Percentiles rank a stretch among this genome's conserved stretches.
phyloP scores from a whole-genome alignment of 2,329 filamentous ascomycete species.

The Cytospora leucostoma region DNA sequence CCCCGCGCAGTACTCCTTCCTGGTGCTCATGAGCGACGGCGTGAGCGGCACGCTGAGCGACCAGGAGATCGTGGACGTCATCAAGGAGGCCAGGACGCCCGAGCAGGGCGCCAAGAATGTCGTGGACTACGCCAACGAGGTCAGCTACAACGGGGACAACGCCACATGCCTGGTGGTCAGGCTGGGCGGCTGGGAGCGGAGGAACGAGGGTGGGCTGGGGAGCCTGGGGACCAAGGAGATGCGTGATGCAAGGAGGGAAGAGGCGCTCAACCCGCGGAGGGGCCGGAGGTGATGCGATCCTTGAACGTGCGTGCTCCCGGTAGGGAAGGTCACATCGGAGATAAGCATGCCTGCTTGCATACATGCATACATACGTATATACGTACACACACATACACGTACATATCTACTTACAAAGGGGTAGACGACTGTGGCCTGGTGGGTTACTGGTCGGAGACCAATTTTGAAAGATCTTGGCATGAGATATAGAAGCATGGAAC shows the following conservation, averaged over 20 bases:
- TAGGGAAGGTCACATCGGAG: background rate
- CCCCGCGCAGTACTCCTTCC: slow-evolving; percentile 83
- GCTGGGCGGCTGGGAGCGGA: slow-evolving; percentile 69
- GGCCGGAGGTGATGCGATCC: slow-evolving; percentile 50
- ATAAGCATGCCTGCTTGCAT: background rate
- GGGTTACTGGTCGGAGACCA: background rate
- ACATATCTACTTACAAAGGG: too few species aligned
- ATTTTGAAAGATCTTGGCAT: background rate
- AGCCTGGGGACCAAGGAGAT: slow-evolving; percentile 91
- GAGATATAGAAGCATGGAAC: background rate
- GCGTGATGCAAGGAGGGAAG: slow-evolving; percentile 76
- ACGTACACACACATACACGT: background rate
- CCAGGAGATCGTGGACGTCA: slow-evolving; percentile 93
- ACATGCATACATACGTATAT: background rate
- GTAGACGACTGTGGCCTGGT: background rate
- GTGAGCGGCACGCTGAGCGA: slow-evolving; percentile 83
- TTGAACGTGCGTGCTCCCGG: too few species aligned
- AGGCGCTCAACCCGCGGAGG: slow-evolving; percentile 79
- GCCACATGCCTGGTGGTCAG: slow-evolving; percentile 68
- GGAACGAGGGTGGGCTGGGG: slow-evolving; percentile 82
- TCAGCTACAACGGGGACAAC: slow-evolving; percentile 68
- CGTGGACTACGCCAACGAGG: slow-evolving; percentile 86
- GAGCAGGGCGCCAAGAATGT: slow-evolving; percentile 80
- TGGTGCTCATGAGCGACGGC: slow-evolving; percentile 87
- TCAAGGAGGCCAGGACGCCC: slow-evolving; percentile 91